A percentile compares a stretch with the other conserved stretches of the same genome.
Evolutionary conservation across 352 stramenopile genomes (phyloP).

Genomic region (Pythium aristosporum): DNA sequence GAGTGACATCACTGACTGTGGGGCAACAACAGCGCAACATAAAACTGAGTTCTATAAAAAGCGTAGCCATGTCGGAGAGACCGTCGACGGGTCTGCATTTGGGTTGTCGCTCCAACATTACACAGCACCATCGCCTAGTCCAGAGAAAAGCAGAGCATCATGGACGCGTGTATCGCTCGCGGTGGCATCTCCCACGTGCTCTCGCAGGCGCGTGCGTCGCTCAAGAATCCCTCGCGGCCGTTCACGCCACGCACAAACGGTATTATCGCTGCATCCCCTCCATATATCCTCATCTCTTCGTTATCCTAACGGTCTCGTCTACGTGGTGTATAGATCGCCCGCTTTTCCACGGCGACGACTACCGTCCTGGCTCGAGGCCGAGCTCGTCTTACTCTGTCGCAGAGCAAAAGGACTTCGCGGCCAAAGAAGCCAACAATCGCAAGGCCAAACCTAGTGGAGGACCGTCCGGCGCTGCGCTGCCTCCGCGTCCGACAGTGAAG

Average conservation of each 20-base stretch:
- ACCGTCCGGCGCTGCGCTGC: neutral
- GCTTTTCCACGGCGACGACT: slow-evolving; percentile 79
- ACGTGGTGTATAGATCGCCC: slow-evolving; percentile 29
- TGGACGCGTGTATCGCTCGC: slow-evolving; percentile 75
- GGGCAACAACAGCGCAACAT: neutral
- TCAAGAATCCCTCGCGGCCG: slow-evolving; percentile 81
- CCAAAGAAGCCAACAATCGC: slow-evolving; percentile 15
- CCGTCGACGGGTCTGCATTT: neutral
- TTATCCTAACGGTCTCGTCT: neutral
- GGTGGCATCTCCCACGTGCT: slow-evolving; percentile 80
- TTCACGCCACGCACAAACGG: slow-evolving; percentile 64
- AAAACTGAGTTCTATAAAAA: slow-evolving; percentile 4
- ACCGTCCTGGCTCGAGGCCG: slow-evolving; percentile 59
- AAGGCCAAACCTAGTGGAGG: slow-evolving; percentile 3
- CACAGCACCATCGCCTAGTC: neutral
- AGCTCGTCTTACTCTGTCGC: slow-evolving; percentile 61
- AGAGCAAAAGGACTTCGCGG: slow-evolving; percentile 39
- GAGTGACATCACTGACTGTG: neutral
- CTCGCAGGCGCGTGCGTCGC: slow-evolving; percentile 70
- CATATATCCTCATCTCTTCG: neutral
- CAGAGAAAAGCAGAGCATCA: slow-evolving; percentile 14
- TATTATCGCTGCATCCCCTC: slow-evolving; percentile 5
- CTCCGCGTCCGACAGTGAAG: slow-evolving; percentile 8
- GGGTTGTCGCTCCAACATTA: neutral
- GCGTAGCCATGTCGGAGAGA: slow-evolving; percentile 4